A percentile compares a stretch with the other conserved stretches of the same genome.
Evolutionary conservation across 768 basidiomycete species (phyloP).

Genomic region (Peribolospora kevripleyi): DNA sequence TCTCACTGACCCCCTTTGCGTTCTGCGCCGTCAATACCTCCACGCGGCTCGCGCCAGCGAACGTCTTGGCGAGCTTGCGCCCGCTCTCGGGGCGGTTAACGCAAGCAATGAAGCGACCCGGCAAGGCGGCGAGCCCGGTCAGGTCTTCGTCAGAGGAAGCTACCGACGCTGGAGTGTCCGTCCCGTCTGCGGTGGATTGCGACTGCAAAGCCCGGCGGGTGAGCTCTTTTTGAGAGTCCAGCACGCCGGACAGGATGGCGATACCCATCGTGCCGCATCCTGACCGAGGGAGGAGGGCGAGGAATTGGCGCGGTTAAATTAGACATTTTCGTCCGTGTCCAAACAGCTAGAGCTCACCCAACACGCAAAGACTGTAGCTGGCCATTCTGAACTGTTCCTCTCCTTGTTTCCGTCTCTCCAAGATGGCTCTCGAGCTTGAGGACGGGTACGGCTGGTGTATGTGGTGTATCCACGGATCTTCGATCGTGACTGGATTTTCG

Average conservation of each 20-base stretch:
- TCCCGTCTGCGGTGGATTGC: constrained; percentile 29
- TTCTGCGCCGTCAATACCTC: constrained; percentile 49
- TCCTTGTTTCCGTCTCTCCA: too few relatives aligned
- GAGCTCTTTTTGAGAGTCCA: constrained; percentile 29
- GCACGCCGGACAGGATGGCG: constrained; percentile 76
- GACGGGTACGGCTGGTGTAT: too few relatives aligned
- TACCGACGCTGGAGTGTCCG: constrained; percentile 37
- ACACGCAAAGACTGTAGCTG: too few relatives aligned
- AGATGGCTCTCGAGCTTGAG: too few relatives aligned
- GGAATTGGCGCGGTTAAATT: too few relatives aligned
- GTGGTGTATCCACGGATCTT: too few relatives aligned
- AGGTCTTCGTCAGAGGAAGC: constrained; percentile 3
- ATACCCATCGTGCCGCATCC: constrained; percentile 99
- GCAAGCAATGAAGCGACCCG: constrained; percentile 60
- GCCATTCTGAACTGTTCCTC: too few relatives aligned
- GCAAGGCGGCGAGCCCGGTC: constrained; percentile 29
- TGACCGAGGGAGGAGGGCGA: too few relatives aligned
- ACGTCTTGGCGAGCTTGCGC: constrained; percentile 36
- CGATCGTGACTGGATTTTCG: too few relatives aligned
- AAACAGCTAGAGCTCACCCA: too few relatives aligned
- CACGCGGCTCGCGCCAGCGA: constrained; percentile 35
- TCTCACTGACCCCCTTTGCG: constrained; percentile 38
- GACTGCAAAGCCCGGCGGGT: constrained; percentile 30
- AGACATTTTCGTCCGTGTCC: too few relatives aligned
- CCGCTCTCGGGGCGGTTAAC: constrained; percentile 59